Evolutionary conservation across 2,329 filamentous ascomycete species (phyloP), one percentile per base, ranked within the genome.

Genomic region (Colletotrichum destructivum): DNA sequence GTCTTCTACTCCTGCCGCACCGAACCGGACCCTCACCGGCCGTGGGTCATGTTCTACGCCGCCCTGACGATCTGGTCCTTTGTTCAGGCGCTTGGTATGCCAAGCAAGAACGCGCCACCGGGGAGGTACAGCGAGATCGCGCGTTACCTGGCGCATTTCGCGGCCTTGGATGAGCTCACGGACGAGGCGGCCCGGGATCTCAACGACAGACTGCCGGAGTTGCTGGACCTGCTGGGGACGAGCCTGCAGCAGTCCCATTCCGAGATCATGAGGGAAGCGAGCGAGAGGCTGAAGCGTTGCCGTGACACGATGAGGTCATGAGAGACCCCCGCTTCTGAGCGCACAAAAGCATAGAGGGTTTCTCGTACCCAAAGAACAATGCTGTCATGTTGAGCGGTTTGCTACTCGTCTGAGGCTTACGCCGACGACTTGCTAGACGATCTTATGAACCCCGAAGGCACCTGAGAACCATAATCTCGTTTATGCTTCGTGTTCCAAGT

Each of bases 21-120:
- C 74, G 95, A 98, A 78, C 90, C 92, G 40, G 89, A 97, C 35
- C 90, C 96, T 26, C 96, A 98, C 76, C 88, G 94, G 35, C 94
- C 95, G 0, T 98, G 95, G 94, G 93, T 97, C 54, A 88, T 98
- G 79, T 98, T 97, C 82, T 96, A 96, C 76, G 93, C 95, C 0
- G 90, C 92, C 0, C 84, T 98, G 64, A 93, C 94, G 60, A 94
- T 98, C 13, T 98, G 94, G 94, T 93, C 90, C 4, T 98, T 96
- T 77, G 94, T 94, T 3, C 94, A 91, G 76, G 94, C 95, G 0
- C 83, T 96, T 16, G 93, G 94, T 2, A 64, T 71, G 15, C 68
- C 67, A 1, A 56, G 23, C 13, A 64, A 18, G 38, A 64, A 55
- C 6, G 71, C 68, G n/a, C 46, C 75, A 9, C 74, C 70, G 9